Evolutionary conservation across 2,329 filamentous ascomycete genomes (phyloP).

Genomic region (Sordariomycetes sp.): DNA sequence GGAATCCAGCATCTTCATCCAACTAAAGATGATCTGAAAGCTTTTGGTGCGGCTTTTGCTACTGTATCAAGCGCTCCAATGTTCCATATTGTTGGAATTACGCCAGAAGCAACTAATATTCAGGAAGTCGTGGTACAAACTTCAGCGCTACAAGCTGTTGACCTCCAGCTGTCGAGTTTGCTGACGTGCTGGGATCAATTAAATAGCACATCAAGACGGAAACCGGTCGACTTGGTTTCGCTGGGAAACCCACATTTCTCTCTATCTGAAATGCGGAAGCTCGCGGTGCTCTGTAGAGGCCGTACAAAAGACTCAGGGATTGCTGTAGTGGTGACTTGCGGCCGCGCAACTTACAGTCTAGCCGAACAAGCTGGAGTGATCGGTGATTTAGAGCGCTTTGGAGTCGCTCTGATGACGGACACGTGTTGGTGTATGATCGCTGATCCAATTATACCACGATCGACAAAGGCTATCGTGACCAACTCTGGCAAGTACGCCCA

Average conservation of each 20-base stretch:
- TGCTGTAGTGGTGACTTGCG: slow-evolving; percentile 9
- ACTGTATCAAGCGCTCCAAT: slow-evolving; percentile 30
- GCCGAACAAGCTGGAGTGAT: slow-evolving; percentile 17
- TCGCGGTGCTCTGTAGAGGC: slow-evolving; percentile 18
- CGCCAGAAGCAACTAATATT: slow-evolving; percentile 20
- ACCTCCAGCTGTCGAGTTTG: not conserved
- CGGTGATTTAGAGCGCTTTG: slow-evolving; percentile 21
- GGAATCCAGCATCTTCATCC: slow-evolving; percentile 18
- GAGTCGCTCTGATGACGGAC: slow-evolving; percentile 29
- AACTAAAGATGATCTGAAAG: slow-evolving; percentile 24
- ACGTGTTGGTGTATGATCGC: slow-evolving; percentile 38
- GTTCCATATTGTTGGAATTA: slow-evolving; percentile 32
- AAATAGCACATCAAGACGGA: no score
- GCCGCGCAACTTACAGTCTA: slow-evolving; percentile 4
- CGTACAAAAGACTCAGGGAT: slow-evolving; percentile 11
- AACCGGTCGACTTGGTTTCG: slow-evolving; percentile 25
- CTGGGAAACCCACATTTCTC: slow-evolving; percentile 37
- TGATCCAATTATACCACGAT: slow-evolving; percentile 23
- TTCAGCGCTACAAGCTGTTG: not conserved
- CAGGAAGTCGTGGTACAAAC: slow-evolving; percentile 3
- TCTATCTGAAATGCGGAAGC: slow-evolving; percentile 20
- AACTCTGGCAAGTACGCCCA: slow-evolving; percentile 38
- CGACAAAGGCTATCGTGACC: slow-evolving; percentile 24
- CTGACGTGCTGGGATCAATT: slow-evolving; percentile 2
- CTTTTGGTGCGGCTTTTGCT: slow-evolving; percentile 33